A percentile compares a stretch with the other conserved stretches of the same genome.
phyloP scores from a whole-genome alignment of 179 eudicot genomes.

The Patellifolia procumbens region DNA sequence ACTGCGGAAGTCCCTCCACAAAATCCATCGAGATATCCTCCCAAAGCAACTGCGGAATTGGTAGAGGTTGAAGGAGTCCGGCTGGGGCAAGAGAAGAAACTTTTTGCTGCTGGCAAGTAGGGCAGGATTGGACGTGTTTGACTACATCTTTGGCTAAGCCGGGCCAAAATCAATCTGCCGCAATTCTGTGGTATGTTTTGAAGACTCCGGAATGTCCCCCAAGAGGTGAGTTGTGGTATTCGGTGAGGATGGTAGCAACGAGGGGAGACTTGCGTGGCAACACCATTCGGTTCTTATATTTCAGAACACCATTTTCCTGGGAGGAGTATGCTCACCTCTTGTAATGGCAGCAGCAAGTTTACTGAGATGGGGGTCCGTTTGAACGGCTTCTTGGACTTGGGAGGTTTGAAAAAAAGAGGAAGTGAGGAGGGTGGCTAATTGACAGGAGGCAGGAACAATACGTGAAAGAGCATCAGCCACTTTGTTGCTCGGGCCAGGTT shows the following conservation, averaged over 20 bases:
- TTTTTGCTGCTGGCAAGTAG: not conserved
- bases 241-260: too few species aligned
- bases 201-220: not conserved
- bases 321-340: too few species aligned
- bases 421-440: not conserved
- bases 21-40: not conserved
- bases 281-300: not conserved
- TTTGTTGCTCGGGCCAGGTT: not conserved
- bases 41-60: not conserved
- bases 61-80: not conserved
- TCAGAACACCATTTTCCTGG: not conserved
- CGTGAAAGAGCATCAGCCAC: not conserved
- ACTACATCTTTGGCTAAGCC: not conserved
- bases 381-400: too few species aligned
- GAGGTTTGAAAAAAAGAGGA: too few species aligned
- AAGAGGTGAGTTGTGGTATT: not conserved
- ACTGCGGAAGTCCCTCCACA: not conserved
- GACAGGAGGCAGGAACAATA: too few species aligned
- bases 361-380: too few species aligned
- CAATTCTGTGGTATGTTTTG: not conserved
- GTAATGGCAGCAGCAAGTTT: not conserved
- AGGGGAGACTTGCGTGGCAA: not conserved
- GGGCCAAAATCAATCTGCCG: not conserved
- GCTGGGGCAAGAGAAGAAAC: not conserved
- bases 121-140: not conserved